Percentiles rank a stretch among this genome's conserved stretches.
Evolutionary conservation across 2,329 filamentous ascomycete species (phyloP).

Genomic region (Coniochaeta sp.): DNA sequence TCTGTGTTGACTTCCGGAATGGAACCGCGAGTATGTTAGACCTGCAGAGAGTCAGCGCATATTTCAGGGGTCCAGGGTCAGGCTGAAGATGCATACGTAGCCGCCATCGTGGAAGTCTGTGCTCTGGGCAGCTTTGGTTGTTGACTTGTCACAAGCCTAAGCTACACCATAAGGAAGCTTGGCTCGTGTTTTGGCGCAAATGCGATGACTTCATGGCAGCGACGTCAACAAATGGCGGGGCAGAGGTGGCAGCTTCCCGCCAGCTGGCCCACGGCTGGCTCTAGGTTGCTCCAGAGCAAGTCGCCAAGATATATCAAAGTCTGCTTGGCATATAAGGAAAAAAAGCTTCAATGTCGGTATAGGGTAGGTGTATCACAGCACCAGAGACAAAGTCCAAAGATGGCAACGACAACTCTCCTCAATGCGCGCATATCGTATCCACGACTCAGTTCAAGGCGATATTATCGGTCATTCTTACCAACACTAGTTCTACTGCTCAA

Average conservation of each 20-base stretch:
- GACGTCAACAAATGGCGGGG: background rate
- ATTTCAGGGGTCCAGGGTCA: background rate
- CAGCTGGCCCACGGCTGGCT: background rate
- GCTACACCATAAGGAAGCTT: background rate
- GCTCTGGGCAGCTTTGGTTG: no score
- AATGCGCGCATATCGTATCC: no score
- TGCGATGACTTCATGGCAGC: background rate
- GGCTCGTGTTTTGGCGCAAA: background rate
- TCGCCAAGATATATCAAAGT: no score
- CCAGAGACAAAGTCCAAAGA: no score
- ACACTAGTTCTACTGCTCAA: no score
- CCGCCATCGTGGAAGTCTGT: background rate
- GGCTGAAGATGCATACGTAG: background rate
- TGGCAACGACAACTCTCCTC: no score
- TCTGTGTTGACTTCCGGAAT: conserved; percentile 76
- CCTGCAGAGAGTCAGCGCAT: background rate
- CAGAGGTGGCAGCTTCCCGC: background rate
- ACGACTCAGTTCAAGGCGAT: no score
- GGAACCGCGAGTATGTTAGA: conserved; percentile 69
- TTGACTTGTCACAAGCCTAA: background rate
- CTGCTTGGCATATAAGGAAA: no score
- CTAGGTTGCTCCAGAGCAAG: no score
- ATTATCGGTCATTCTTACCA: no score
- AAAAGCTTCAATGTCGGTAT: no score
- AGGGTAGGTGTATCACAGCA: no score